Evolutionary conservation across 257 asterid genomes (phyloP), one percentile per base, ranked within the genome.

Genomic region (Nicotiana undulata): DNA sequence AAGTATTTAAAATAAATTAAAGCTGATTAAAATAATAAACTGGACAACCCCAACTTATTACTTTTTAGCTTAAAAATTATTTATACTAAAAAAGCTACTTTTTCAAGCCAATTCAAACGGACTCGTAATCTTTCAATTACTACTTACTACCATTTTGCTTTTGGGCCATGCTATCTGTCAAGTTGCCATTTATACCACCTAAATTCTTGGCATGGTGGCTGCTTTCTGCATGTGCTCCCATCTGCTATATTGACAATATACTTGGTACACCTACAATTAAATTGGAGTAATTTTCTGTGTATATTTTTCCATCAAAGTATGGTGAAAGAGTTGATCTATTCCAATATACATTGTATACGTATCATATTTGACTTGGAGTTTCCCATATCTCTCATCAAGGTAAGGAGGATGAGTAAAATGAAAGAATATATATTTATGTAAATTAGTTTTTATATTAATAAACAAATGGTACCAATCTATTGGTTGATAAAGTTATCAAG

Each of bases 201-300:
- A 72, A 72, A 72, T 72, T 72, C 78, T 46, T 46, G 78, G 78
- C 78, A 72, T 72, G 60, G 66, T 59, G 80, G 31, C 44, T 68
- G 75, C 80, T 78, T 68, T 78, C 58, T 83, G 76, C 82, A 79
- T 68, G 80, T 78, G 82, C 77, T 59, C 75, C 58, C 75, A 75
- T 75, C 66, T 32, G 31, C 76, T 18, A 24, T 18, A 24, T 81
- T 31, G 40, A 75, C 56, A 20, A 68, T 68, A 24, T 60, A 22
- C 32, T 24, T 60, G 10, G 0, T 60, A 22, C 32, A 68, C 55
- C 55, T 68, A 9, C 18, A 37, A 66, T 32, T 32, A 66, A 32
- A 32, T 34, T 67, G 6, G 8, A 64, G 0, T 8, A 37, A 34
- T 66, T 34, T 18, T 32, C 32, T 63, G 12, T 63, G 26, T 12